Conservation (phyloP, 2,329 filamentous ascomycete genomes). For the Sclerotinia nivalis region DNA sequence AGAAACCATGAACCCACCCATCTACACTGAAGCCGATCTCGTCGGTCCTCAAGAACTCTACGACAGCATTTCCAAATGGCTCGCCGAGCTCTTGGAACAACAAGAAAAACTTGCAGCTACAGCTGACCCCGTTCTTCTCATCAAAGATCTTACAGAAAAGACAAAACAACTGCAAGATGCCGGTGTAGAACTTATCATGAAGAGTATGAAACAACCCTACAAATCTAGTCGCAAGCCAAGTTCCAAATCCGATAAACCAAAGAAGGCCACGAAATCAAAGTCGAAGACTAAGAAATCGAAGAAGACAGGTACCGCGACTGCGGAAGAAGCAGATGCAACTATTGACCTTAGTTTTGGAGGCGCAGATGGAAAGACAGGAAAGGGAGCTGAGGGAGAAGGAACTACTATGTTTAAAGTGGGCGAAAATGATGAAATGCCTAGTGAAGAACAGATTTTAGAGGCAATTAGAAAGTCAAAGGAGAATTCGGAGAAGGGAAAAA, state of each 20-base stretch:
- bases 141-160: constrained; percentile 70
- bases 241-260: constrained; percentile 42
- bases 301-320: constrained; percentile 38
- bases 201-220: constrained; percentile 58
- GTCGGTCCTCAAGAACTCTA: constrained; percentile 62
- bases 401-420: constrained; percentile 43
- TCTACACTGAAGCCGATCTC: constrained; percentile 75
- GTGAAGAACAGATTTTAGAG: constrained; percentile 53
- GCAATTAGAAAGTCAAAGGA: constrained; percentile 50
- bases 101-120: constrained; percentile 70
- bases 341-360: constrained; percentile 44
- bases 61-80: constrained; percentile 68
- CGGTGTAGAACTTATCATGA: constrained; percentile 69
- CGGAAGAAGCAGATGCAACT: constrained; percentile 43
- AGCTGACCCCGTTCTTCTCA: constrained; percentile 73
- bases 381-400: constrained; percentile 31
- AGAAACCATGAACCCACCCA: constrained; percentile 59
- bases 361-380: neutral
- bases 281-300: constrained; percentile 43
- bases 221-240: constrained; percentile 35
- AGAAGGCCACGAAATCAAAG: constrained; percentile 31
- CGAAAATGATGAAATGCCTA: constrained; percentile 48
- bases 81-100: constrained; percentile 67
- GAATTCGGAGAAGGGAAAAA: constrained; percentile 31
- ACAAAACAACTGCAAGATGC: constrained; percentile 70